Evolutionary conservation across 2,329 filamentous ascomycete species (phyloP), one percentile per base, ranked within the genome.

Genomic region (Fusarium newnesense): DNA sequence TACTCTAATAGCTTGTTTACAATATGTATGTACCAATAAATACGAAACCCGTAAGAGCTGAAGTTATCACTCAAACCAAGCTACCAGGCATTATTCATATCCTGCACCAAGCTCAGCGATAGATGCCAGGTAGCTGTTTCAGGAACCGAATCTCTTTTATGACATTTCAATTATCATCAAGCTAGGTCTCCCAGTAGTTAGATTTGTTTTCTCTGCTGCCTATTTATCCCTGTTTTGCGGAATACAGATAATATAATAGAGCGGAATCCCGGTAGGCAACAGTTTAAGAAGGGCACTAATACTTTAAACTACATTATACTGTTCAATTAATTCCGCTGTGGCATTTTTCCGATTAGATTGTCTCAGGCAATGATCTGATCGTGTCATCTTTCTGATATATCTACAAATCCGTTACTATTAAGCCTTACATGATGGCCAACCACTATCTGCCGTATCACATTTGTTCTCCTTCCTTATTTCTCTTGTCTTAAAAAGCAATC

Each of bases 201-300:
- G 8, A 5, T 26, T n/a, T 54, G 9, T 18, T 24, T 40, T 47
- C 18, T 21, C 16, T 73, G 61, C 46, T 67, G 70, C 70, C 70
- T 58, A 10, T 36, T 58, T 18, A 30, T 24, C 30, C 30, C 54
- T 58, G 36, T 13, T 42, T 26, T 42, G n/a, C 9, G 37, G 24
- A 24, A 24, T 24, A 24, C 24, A 24, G 24, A 24, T 24, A 24
- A 24, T 24, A 24, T 24, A 24, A 24, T 24, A 24, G 19, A 47
- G 40, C 10, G 40, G 30, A 46, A 21, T 47, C 15, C 8, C 19
- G 5, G 12, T 8, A 58, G 54, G 54, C 54, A 58, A 28, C 54
- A 34, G 54, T 49, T 58, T 36, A 49, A 49, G 13, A 49, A 49
- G 4, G 11, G 15, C 34, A 39, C 50, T 28, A 39, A 24, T n/a